A percentile compares a stretch with the other conserved stretches of the same genome.
phyloP scores from a whole-genome alignment of 2,329 filamentous ascomycete species.

The Colletotrichum somersetense region DNA sequence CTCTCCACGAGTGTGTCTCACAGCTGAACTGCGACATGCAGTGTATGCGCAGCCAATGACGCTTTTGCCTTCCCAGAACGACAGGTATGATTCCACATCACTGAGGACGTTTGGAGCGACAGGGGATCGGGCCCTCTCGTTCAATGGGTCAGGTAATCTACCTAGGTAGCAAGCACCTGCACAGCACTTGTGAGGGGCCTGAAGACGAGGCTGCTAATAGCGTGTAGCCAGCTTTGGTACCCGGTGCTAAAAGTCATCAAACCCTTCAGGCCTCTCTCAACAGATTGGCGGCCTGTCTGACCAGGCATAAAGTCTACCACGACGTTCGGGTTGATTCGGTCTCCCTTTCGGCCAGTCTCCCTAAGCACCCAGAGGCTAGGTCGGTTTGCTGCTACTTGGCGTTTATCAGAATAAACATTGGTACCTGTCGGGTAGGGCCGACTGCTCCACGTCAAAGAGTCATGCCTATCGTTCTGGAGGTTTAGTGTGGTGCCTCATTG shows the following conservation, averaged over 20 bases:
- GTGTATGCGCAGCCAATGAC: conserved; percentile 24
- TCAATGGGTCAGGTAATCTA: conserved; percentile 17
- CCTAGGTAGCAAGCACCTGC: conserved; percentile 13
- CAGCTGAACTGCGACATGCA: conserved; percentile 36
- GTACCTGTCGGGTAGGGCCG: conserved; percentile 28
- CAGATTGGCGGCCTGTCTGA: background rate
- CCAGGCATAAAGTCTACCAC: conserved; percentile 4
- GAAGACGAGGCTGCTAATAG: conserved; percentile 10
- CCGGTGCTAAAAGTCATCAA: background rate
- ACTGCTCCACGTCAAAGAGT: conserved; percentile 21
- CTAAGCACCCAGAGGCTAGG: conserved; percentile 3
- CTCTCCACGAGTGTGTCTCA: conserved; percentile 30
- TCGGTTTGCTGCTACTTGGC: conserved; percentile 15
- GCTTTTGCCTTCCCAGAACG: conserved; percentile 22
- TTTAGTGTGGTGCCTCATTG: background rate
- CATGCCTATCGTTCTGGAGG: background rate
- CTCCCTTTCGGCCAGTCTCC: conserved; percentile 5
- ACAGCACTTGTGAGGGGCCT: conserved; percentile 7
- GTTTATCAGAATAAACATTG: conserved; percentile 16
- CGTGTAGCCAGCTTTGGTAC: conserved; percentile 8
- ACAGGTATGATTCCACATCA: conserved; percentile 33
- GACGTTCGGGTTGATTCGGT: conserved; percentile 12
- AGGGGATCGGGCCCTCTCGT: conserved; percentile 25
- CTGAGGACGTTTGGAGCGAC: conserved; percentile 17
- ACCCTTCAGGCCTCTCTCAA: conserved; percentile 3